phyloP scores from a whole-genome alignment of 208 protist genomes.

The Acanthamoeba healyi region DNA sequence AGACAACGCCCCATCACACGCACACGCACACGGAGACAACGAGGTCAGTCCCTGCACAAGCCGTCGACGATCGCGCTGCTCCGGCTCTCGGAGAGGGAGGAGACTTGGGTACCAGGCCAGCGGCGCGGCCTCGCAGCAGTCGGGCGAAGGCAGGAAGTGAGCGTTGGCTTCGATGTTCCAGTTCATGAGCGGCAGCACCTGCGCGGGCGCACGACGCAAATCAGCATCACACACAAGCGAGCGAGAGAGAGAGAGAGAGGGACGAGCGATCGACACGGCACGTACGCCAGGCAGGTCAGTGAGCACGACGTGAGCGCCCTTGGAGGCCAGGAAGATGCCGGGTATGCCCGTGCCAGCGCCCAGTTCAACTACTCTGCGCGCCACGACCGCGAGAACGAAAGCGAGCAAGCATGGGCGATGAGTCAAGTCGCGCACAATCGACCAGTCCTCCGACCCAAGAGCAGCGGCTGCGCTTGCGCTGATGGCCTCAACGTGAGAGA shows the following conservation, averaged over 20 bases:
- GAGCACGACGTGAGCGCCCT: constrained; percentile 19
- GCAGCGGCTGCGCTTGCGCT: neutral
- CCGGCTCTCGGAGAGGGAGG: too few species aligned
- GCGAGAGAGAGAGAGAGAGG: neutral
- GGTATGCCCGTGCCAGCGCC: constrained; percentile 69
- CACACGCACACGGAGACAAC: too few species aligned
- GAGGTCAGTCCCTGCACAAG: too few species aligned
- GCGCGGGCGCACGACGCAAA: too few species aligned
- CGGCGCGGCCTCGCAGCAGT: constrained; percentile 4
- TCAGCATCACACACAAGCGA: too few species aligned
- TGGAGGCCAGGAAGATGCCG: constrained; percentile 45
- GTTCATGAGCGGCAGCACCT: constrained; percentile 27
- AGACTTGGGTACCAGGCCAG: constrained; percentile 23
- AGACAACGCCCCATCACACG: too few species aligned
- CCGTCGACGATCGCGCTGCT: too few species aligned
- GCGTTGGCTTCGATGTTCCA: constrained; percentile 20
- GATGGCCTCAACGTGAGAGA: neutral
- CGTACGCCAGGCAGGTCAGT: constrained; percentile 29
- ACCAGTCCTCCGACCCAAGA: too few species aligned
- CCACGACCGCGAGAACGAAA: too few species aligned
- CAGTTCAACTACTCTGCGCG: constrained; percentile 57
- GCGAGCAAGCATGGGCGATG: neutral
- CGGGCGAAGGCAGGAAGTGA: neutral
- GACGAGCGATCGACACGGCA: neutral
- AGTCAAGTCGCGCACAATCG: too few species aligned